Conservation (phyloP, 176 grass and related monocot species). For the Phoenix dactylifera region DNA sequence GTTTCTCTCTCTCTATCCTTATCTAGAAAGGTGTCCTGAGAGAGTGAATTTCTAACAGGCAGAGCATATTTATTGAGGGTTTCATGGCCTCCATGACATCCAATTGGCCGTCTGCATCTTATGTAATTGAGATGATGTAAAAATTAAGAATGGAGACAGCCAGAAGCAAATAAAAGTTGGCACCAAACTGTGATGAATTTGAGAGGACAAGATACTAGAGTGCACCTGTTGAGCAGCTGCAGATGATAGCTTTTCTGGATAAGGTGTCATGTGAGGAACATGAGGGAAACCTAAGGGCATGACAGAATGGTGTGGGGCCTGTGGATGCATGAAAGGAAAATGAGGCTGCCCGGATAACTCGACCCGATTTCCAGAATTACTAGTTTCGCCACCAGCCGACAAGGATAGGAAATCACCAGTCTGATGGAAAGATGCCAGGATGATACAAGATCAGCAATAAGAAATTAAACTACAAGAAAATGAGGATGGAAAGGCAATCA, state of each 20-base stretch:
- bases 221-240: neutral
- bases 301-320: constrained; percentile 2
- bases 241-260: neutral
- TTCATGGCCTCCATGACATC: no score
- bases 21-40: no score
- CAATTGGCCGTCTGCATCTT: no score
- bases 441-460: no score
- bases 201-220: neutral
- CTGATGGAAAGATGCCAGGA: neutral
- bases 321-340: constrained; percentile 38
- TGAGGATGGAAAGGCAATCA: neutral
- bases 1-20: no score
- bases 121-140: no score
- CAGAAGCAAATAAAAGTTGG: no score
- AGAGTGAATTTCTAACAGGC: no score
- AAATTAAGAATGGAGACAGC: no score
- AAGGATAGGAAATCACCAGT: constrained; percentile 8
- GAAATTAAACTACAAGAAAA: no score
- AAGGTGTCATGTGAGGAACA: constrained; percentile 22
- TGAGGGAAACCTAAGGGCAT: constrained; percentile 3
- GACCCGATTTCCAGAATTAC: neutral
- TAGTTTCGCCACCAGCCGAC: constrained; percentile 1
- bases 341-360: constrained; percentile 9
- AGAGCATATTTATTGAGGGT: no score
- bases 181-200: neutral